Conservation (phyloP, 1,284 basidiomycete species). For the Pseudozyma pruni region DNA sequence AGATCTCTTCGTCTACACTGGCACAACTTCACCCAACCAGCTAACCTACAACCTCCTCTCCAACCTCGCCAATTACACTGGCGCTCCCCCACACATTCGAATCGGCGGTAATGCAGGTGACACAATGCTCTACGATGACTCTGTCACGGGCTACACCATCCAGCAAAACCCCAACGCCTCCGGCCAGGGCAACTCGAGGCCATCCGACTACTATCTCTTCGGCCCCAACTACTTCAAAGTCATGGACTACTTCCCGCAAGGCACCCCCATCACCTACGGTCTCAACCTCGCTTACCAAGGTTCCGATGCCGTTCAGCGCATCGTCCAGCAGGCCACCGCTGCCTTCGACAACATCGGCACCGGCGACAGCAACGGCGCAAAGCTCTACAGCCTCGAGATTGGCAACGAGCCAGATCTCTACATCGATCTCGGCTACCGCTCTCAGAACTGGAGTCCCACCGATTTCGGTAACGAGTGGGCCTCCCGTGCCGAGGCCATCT, state of each 20-base stretch:
- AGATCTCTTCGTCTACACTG: conserved; percentile 52
- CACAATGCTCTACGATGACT: conserved; percentile 42
- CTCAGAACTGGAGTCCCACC: conserved; percentile 20
- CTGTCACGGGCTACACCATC: conserved; percentile 18
- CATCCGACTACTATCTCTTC: conserved; percentile 33
- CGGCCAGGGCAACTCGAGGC: conserved; percentile 24
- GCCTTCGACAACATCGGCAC: conserved; percentile 32
- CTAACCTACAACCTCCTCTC: conserved; percentile 52
- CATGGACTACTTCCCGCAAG: conserved; percentile 34
- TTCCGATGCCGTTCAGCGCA: conserved; percentile 32
- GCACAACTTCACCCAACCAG: conserved; percentile 34
- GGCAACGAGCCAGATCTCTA: conserved; percentile 61
- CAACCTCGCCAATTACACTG: conserved; percentile 55
- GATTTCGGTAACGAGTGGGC: conserved; percentile 53
- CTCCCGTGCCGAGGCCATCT: conserved; percentile 35
- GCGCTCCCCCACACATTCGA: conserved; percentile 53
- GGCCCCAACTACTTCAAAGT: conserved; percentile 50
- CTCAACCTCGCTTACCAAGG: conserved; percentile 54
- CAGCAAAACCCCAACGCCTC: conserved; percentile 30
- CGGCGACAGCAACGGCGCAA: conserved; percentile 22
- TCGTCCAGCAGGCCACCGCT: conserved; percentile 37
- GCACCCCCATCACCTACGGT: conserved; percentile 57
- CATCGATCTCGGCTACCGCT: conserved; percentile 46
- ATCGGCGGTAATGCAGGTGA: conserved; percentile 57
- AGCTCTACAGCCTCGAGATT: conserved; percentile 54